phyloP scores from a whole-genome alignment of 148 eudicot species.

The Dysphania ambrosioides region DNA sequence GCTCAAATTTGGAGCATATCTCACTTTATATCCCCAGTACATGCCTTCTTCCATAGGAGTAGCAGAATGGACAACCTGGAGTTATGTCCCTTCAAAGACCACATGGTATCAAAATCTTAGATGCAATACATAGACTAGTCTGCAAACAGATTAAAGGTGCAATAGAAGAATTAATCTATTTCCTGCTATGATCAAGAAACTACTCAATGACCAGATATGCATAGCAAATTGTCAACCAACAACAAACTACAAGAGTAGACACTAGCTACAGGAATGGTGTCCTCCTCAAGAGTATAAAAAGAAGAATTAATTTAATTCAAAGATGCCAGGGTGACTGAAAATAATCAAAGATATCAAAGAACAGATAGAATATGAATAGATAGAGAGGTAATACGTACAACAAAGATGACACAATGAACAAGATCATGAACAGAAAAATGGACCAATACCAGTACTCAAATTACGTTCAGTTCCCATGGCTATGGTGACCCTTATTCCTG shows the following conservation, averaged over 20 bases:
- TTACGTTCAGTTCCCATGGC: slow-evolving; percentile 76
- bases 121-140: slow-evolving; percentile 17
- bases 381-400: background rate
- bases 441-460: slow-evolving; percentile 55
- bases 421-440: slow-evolving; percentile 13
- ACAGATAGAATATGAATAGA: background rate
- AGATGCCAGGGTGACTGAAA: background rate
- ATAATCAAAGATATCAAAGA: background rate
- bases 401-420: background rate
- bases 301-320: background rate
- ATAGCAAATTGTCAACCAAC: background rate
- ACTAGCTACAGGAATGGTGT: background rate
- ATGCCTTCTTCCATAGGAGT: slow-evolving; percentile 74
- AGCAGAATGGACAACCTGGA: slow-evolving; percentile 64
- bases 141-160: background rate
- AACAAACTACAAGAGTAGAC: background rate
- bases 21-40: slow-evolving; percentile 97
- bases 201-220: background rate
- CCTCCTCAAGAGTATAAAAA: background rate
- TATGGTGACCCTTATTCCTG: slow-evolving; percentile 82
- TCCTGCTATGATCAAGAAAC: background rate
- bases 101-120: slow-evolving; percentile 22
- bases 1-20: slow-evolving; percentile 88
- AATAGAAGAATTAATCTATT: slow-evolving; percentile 9
- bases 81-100: slow-evolving; percentile 40